Conservation (phyloP, 2,329 filamentous ascomycete species). For the Atkinsonella texensis region DNA sequence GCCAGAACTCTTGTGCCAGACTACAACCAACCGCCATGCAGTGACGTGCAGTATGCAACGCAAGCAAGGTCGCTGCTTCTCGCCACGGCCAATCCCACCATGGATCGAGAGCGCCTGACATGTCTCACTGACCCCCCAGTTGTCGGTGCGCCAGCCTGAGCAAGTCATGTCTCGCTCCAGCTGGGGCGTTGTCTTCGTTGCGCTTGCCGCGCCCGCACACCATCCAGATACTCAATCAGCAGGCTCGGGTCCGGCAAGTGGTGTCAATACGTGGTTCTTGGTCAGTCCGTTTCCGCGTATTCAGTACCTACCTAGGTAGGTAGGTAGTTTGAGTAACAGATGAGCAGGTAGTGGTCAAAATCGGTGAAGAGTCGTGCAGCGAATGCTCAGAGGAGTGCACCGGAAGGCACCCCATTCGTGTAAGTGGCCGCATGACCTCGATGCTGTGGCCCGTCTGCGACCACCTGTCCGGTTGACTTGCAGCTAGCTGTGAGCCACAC, state of each 20-base stretch:
- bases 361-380: conserved; percentile 1
- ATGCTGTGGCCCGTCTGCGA: not conserved
- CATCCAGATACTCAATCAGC: not conserved
- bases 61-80: not conserved
- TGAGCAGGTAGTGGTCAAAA: too few species aligned
- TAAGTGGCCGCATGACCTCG: conserved; percentile 2
- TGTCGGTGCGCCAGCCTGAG: conserved; percentile 2
- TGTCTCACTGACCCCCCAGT: conserved; percentile 4
- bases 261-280: not conserved
- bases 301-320: too few species aligned
- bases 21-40: not conserved
- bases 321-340: not conserved
- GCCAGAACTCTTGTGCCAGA: not conserved
- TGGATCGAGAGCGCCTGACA: conserved; percentile 3
- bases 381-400: not conserved
- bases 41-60: conserved; percentile 6
- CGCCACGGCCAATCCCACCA: conserved; percentile 4
- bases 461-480: not conserved
- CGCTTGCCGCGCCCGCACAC: conserved; percentile 2
- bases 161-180: not conserved
- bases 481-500: not conserved
- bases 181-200: not conserved
- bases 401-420: conserved; percentile 2
- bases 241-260: not conserved
- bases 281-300: not conserved